Base-by-base conservation (phyloP, 345 rosid species). In the Moringa oleifera region DNA sequence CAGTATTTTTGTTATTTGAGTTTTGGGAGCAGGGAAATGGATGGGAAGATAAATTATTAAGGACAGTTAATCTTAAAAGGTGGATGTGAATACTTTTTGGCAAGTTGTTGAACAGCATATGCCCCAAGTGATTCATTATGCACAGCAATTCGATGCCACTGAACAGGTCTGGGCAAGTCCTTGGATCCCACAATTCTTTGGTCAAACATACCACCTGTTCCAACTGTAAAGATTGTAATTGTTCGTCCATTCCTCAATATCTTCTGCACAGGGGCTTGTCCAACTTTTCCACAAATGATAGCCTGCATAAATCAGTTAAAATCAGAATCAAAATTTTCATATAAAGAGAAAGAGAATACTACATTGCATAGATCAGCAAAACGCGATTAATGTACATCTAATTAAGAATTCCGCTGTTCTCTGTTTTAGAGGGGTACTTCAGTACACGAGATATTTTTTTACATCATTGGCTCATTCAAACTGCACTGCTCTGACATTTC, bases 141-240 rank as follows among this genome's bases (percentile, higher is more conserved):
- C 71, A 94, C 95, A 24, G 91, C 97, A 68, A 90, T 77, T 73
- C 99, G 83, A 77, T 90, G 99, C 99, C 99, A 90, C 65, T 90
- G 99, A 66, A 83, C 91, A 68, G 96, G 96, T 72, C 75, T 85
- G 0, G 95, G 96, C 68, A 79, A 63, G 69, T 85, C 80, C 22
- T 63, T 80, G 2, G 73, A 71, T 53, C 81, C 80, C 13, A 65
- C 50, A 62, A 73, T 73, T 74, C 97, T 88, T 69, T 88, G 97
- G 76, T 94, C 99, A 83, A 74, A 81, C 87, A 94, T 73, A 19
- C 97, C 99, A 0, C 95, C 99, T 8, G 97, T 94, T 72, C 99
- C 97, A 25, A 94, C 87, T 0, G 97, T 86, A 68, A 94, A 90
- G 61, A 86, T 82, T 4, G 99, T 90, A n/a, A 94, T 79, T 22